These are phyloP conservation scores for Hylodesmum podocarpum DNA, from an alignment of 306 rosid species.

Conservation along the genomic window DNA sequence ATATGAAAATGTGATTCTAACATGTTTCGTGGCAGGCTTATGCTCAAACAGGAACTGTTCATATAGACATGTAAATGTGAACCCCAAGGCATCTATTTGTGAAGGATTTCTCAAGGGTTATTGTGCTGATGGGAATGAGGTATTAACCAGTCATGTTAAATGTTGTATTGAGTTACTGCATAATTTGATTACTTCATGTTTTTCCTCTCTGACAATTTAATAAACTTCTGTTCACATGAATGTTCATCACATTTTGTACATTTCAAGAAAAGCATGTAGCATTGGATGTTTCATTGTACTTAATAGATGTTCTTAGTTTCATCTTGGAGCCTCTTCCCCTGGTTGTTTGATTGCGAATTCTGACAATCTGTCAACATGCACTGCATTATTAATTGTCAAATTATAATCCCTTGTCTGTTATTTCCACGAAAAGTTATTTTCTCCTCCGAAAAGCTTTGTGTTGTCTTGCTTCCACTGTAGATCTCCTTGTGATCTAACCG, in stretches of 20 bases:
- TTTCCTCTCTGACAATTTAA: neutral
- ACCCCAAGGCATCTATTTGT: slow-evolving; percentile 78
- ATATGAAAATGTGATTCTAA: slow-evolving; percentile 46
- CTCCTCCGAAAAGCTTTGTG: neutral
- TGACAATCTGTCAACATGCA: neutral
- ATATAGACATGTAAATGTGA: slow-evolving; percentile 94
- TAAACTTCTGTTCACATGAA: neutral
- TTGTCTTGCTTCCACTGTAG: neutral
- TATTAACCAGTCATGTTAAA: slow-evolving; percentile 32
- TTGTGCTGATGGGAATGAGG: slow-evolving; percentile 94
- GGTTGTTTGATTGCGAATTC: slow-evolving; percentile 9
- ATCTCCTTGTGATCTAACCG: slow-evolving; percentile 9
- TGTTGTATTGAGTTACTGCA: neutral
- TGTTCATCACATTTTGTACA: neutral
- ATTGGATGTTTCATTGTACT: neutral
- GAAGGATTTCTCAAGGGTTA: slow-evolving; percentile 94
- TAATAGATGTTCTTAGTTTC: neutral
- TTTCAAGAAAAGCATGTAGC: neutral
- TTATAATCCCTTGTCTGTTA: neutral
- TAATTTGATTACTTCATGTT: neutral
- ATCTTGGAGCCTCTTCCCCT: neutral
- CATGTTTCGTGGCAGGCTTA: slow-evolving; percentile 71
- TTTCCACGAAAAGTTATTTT: neutral
- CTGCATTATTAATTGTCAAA: neutral
- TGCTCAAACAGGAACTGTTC: slow-evolving; percentile 82